Evolutionary conservation across 2,329 filamentous ascomycete genomes (phyloP), one percentile per base, ranked within the genome.

Genomic region (Graphiopsis chlorocephala): DNA sequence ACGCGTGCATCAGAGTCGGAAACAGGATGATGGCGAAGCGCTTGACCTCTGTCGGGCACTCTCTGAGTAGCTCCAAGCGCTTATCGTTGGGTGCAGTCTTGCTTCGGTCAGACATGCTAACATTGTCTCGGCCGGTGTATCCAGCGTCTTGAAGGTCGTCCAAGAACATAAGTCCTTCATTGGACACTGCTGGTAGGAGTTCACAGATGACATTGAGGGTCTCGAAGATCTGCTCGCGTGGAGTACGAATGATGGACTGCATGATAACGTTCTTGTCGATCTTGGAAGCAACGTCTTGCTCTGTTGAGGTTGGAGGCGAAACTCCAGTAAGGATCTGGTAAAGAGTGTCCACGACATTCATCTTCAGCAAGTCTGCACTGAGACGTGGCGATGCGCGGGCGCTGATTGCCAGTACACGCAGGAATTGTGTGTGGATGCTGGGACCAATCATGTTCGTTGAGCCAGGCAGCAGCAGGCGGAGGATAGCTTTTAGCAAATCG

Each of bases 201-300:
- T 99, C 95, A 80, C 95, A 97, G 68, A 99, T 93, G 68, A 99
- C 93, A 75, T 98, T 98, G 68, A 99, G 85, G 1, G 96, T 97
- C 81, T 99, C 95, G 71, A 94, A 95, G 20, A 99, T 91, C 78
- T 99, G 95, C 70, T 99, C 96, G 64, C 93, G 89, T 7, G 95
- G 95, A 47, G 94, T 89, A 74, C 98, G 95, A 61, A 99, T 97
- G 68, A 99, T 84, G 42, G 96, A 93, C 79, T 99, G 95, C 96
- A 99, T 99, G 72, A 99, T 95, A 53, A 99, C 87, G 63, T 98
- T 94, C 74, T 93, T 97, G 78, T 98, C 94, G 68, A 98, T 90
- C 78, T 96, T 97, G 42, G 87, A 90, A 31, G 88, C 90, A 64
- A 92, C 86, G 75, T 94, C 89, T 31, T 58, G 42, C 38, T 93